Base-by-base conservation (phyloP, 2,329 filamentous ascomycete genomes). In the Hypoxylon sp. region DNA sequence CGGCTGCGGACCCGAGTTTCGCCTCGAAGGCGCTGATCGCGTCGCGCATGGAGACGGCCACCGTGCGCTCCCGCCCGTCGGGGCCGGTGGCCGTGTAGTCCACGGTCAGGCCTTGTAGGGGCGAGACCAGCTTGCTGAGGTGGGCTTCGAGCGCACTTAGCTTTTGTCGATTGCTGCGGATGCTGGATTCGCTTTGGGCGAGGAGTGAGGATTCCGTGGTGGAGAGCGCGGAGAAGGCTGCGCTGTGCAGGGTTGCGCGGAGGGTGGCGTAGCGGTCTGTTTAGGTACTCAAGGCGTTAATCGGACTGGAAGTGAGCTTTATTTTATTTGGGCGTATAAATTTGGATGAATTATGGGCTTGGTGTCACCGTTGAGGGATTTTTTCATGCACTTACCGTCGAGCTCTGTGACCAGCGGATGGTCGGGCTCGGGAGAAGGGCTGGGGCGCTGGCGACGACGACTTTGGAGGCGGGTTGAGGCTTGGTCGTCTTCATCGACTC, bases 241-340 rank as follows among this genome's bases (percentile, higher is more conserved):
- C 67, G 50, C 73, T 74, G 60, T 77, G 75, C 6, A 77, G 46
- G 11, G 72, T 70, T 19, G 70, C 69, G 25, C 75, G 75, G 13
- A 77, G 68, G 23, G 71, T 48, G 34, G 69, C 63, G 63, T 74
- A 76, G 53, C 69, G 69, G 50, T 62, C 75, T 77, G 28, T 7
- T 32, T 30, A n/a, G n/a, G n/a, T n/a, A 7, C 9, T 7, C 9
- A 30, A 10, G 23, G 21, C 30, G 38, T 71, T 59, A 73, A 30
- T 30, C 5, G 28, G 28, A 30, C 7, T 30, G 28, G 28, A 6
- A 9, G 28, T 30, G 28, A 30, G 6, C 2, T 43, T 43, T 43
- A 19, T 21, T 21, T 10, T n/a, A 43, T 3, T 43, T 43, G 17
- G 19, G 38, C 11, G 19, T 2, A 21, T 43, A 21, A 17, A 9